Evolutionary conservation across 139 green algal genomes (phyloP), one percentile per base, ranked within the genome.

Genomic region (Limnomonas spitsbergensis): DNA sequence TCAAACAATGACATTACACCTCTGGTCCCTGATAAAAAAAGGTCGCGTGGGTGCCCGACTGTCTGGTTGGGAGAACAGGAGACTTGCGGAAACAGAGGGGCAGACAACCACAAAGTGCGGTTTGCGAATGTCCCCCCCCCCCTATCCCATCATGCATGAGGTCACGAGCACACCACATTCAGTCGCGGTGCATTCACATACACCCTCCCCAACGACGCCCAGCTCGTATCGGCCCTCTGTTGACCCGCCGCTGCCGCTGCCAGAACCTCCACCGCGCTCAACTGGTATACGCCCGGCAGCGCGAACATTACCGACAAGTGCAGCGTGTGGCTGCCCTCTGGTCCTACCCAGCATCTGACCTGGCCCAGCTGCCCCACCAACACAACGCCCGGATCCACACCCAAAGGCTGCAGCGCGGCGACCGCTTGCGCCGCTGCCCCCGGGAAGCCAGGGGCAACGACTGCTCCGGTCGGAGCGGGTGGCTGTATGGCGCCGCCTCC

Each of bases 201-300:
- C 56, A 70, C 56, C 29, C 9, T 54, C 9, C 7, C 6, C 9
- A 9, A 6, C 6, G 42, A 54, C 42, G 42, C 42, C 42, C 42
- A 54, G 7, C n/a, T n/a, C n/a, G n/a, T n/a, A n/a, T n/a, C n/a
- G n/a, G n/a, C 9, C 42, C 6, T 54, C 42, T 54, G 42, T 54
- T 54, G 42, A 27, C 42, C 7, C 42, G 6, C 7, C 42, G 42
- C 9, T 9, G 42, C 7, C 42, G 42, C 42, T 6, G 42, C 42
- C 42, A 54, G 9, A 9, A 54, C 42, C 6, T 54, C 42, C 7
- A 27, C 7, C 32, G 76, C 73, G 36, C n/a, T 66, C 75, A 84
- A 32, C 80, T 81, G 75, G 68, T 84, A 84, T 20, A 84, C 34
- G 34, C 80, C 80, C 2, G 80, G 68, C 38, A 75, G 68, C 32